Base-by-base conservation (phyloP, 371 early-diverging fungal genomes). In the Syncephalastrum sp. region DNA sequence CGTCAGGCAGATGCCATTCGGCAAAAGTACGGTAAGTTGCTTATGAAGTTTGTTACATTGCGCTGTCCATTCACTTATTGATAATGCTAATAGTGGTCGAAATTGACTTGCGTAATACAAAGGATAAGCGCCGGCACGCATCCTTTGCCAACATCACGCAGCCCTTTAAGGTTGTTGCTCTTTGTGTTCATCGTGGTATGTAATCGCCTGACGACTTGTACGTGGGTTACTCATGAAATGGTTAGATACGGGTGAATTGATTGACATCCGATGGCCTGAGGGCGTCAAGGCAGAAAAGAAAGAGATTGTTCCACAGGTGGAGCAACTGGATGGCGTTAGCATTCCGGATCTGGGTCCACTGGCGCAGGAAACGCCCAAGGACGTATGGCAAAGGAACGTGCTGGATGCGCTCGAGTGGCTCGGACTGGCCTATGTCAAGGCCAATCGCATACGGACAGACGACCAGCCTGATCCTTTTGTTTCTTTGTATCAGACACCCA, bases 401-500 rank as follows among this genome's bases (percentile, higher is more conserved):
- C 41, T 71, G n/a, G 72, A 81, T 21, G 66, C 83, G 12, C 61
- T 78, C 14, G 86, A 87, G 59, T 87, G 88, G 88, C 50, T 87
- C 41, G 88, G 88, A 4, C 69, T 87, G 63, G 79, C 75, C 3
- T 53, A 75, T 24, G 58, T 81, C 23, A 75, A 76, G 58, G 73
- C 85, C 2, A 74, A 71, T 41, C 71, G 87, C 29, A 79, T 79
- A 67, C n/a, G 59, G 14, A 25, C 64, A 1, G 59, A 67, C 3
- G 75, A 78, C 56, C 50, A 49, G 6, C 59, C 79, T 3, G 76
- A 82, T 53, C 74, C 83, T 1, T 86, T 77, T 57, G 65, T 86
- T 0, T 81, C 83, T 23, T 68, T 82, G 0, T 84, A 86, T 57
- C 60, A 64, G 15, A 19, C 69, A 5, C 84, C 84, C 1, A n/a